A percentile compares a stretch with the other conserved stretches of the same genome.
These are phyloP conservation scores for Bifiguratus adelaidae DNA, from an alignment of 192 early-diverging fungal genomes.

Conservation along the genomic window DNA sequence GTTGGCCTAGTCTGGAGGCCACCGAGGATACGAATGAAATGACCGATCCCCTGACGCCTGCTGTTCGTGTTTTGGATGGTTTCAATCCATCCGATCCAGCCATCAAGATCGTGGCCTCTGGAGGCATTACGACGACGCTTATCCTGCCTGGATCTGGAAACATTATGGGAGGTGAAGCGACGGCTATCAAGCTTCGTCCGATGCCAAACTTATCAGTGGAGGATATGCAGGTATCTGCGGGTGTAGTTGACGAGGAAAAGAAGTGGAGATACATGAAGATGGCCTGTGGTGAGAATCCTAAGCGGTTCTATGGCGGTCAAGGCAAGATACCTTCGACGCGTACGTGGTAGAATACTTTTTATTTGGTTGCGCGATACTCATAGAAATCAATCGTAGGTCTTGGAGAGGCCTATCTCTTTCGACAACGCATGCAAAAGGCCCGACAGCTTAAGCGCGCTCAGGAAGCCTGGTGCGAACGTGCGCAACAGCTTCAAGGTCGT, in stretches of 20 bases:
- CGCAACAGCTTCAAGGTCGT: conserved; percentile 9
- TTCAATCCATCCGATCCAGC: conserved; percentile 40
- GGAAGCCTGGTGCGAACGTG: conserved; percentile 48
- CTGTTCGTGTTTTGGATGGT: conserved; percentile 37
- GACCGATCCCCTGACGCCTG: conserved; percentile 27
- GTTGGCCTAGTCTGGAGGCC: conserved; percentile 27
- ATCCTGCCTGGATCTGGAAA: conserved; percentile 53
- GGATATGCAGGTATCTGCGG: conserved; percentile 42
- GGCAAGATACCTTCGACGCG: conserved; percentile 22
- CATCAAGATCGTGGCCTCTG: conserved; percentile 29
- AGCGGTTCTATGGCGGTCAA: conserved; percentile 20
- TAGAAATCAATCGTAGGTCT: conserved; percentile 12
- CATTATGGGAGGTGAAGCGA: conserved; percentile 53
- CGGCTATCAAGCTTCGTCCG: conserved; percentile 35
- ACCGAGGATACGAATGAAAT: conserved; percentile 43
- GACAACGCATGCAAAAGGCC: conserved; percentile 32
- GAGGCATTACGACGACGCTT: conserved; percentile 52
- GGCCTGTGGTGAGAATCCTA: conserved; percentile 63
- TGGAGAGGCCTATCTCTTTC: conserved; percentile 25
- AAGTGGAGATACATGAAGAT: conserved; percentile 54
- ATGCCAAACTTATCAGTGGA: conserved; percentile 25
- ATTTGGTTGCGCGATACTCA: not conserved
- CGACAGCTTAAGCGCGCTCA: conserved; percentile 18
- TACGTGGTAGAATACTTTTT: conserved; percentile 7
- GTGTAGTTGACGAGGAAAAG: conserved; percentile 19